Evolutionary conservation across 2,329 filamentous ascomycete genomes (phyloP).

Genomic region (Fusarium haematococcum): DNA sequence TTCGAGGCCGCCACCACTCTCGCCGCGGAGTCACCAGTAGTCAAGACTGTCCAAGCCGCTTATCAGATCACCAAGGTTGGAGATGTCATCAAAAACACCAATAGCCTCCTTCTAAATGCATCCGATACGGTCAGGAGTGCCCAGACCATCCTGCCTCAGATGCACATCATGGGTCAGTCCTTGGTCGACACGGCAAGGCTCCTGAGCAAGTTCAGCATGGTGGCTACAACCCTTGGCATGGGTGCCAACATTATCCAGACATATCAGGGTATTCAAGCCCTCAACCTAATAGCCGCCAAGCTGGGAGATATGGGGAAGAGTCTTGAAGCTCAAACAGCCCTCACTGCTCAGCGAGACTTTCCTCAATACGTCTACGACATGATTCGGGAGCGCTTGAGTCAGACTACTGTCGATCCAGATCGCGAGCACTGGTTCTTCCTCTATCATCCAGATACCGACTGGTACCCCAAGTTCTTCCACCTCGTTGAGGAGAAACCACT

Average conservation of each 20-base stretch:
- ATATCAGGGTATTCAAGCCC: conserved; percentile 51
- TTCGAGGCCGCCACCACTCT: conserved; percentile 29
- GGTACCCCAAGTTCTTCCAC: conserved; percentile 55
- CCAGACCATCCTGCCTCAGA: conserved; percentile 46
- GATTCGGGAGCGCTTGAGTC: conserved; percentile 50
- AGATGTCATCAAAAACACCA: conserved; percentile 40
- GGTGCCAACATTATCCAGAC: conserved; percentile 51
- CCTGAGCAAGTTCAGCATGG: conserved; percentile 47
- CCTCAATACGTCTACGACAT: conserved; percentile 52
- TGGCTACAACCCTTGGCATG: conserved; percentile 47
- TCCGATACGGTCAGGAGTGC: conserved; percentile 37
- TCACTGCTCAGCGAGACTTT: conserved; percentile 52
- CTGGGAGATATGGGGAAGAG: conserved; percentile 50
- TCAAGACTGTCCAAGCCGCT: conserved; percentile 44
- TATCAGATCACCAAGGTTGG: conserved; percentile 41
- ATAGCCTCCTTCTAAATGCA: conserved; percentile 37
- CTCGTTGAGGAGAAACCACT: conserved; percentile 50
- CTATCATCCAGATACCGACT: conserved; percentile 56
- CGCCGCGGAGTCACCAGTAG: conserved; percentile 26
- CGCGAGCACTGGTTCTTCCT: conserved; percentile 55
- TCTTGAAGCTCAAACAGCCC: conserved; percentile 51
- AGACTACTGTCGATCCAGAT: conserved; percentile 46
- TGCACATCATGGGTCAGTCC: conserved; percentile 51
- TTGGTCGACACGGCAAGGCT: conserved; percentile 49
- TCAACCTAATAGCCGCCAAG: conserved; percentile 51